Conservation (phyloP, 2,329 filamentous ascomycete species). For the Penicillium sp. region DNA sequence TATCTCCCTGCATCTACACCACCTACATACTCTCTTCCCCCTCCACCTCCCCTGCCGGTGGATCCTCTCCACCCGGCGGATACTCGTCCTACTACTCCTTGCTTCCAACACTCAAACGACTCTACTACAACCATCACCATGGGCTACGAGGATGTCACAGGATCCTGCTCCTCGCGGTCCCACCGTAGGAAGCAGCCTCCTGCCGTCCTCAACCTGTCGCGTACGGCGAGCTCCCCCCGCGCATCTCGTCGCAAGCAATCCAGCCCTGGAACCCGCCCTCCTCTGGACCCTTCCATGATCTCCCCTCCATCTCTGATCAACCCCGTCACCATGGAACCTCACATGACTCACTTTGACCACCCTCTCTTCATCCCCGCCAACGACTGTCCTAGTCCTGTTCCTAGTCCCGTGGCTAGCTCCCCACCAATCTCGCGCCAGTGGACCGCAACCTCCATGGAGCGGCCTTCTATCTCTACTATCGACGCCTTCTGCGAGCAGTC, state of each 20-base stretch:
- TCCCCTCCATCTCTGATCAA: constrained; percentile 41
- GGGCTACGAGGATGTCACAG: constrained; percentile 26
- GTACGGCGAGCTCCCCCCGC: constrained; percentile 21
- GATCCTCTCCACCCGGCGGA: constrained; percentile 27
- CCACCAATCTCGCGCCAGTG: constrained; percentile 33
- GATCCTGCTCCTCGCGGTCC: constrained; percentile 30
- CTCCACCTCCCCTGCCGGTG: constrained; percentile 24
- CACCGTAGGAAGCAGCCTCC: constrained; percentile 36
- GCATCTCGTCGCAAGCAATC: constrained; percentile 25
- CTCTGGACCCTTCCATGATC: constrained; percentile 42
- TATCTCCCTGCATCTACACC: constrained; percentile 28
- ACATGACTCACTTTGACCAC: constrained; percentile 41
- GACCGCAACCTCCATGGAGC: constrained; percentile 31
- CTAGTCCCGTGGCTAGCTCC: constrained; percentile 34
- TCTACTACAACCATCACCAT: constrained; percentile 35
- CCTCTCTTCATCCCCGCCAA: constrained; percentile 43
- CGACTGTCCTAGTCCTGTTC: constrained; percentile 38
- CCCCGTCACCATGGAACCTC: constrained; percentile 41
- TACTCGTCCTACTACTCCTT: constrained; percentile 21
- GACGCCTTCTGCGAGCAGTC: constrained; percentile 39
- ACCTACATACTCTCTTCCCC: constrained; percentile 25
- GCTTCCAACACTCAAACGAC: constrained; percentile 20
- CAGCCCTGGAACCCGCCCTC: constrained; percentile 26
- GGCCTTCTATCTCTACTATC: constrained; percentile 37
- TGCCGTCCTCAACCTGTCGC: constrained; percentile 31